These are phyloP conservation scores for Emmonsiellopsis sp. DNA, from an alignment of 2,329 filamentous ascomycete species.

Conservation along the genomic window DNA sequence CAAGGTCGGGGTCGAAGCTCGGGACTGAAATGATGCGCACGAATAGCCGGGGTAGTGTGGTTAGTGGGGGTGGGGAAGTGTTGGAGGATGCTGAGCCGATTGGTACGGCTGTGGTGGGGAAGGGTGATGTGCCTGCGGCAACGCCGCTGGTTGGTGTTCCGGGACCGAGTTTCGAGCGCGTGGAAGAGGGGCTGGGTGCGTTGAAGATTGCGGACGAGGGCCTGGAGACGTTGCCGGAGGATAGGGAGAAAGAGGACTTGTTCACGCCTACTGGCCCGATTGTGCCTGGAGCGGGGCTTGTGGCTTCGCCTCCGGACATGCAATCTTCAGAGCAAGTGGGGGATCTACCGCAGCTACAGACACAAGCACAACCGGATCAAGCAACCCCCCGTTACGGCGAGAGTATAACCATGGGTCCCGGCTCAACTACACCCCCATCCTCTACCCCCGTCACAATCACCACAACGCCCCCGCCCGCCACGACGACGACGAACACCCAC, in stretches of 20 bases:
- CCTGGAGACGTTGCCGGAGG: conserved; percentile 19
- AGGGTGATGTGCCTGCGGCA: background rate
- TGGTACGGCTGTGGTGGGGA: conserved; percentile 10
- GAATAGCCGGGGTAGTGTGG: conserved; percentile 79
- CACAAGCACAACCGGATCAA: background rate
- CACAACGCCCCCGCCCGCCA: background rate
- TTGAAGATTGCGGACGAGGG: conserved; percentile 26
- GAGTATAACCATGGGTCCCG: too few species aligned
- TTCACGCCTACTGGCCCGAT: conserved; percentile 8
- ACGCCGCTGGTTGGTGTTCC: background rate
- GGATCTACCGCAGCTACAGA: background rate
- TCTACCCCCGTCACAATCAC: background rate
- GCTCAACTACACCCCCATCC: too few species aligned
- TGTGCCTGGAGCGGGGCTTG: background rate
- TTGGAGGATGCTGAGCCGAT: conserved; percentile 9
- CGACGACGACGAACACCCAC: background rate
- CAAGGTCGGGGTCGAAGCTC: conserved; percentile 72
- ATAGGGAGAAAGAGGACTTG: conserved; percentile 14
- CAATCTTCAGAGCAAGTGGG: background rate
- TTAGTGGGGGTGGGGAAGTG: conserved; percentile 34
- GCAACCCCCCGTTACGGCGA: conserved; percentile 7
- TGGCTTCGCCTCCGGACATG: background rate
- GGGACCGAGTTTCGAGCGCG: background rate
- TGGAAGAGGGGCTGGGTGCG: conserved; percentile 24
- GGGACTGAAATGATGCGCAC: conserved; percentile 97